Evolutionary conservation across 2,329 filamentous ascomycete species (phyloP), one percentile per base, ranked within the genome.

Genomic region (Bipolaris sorokiniana): DNA sequence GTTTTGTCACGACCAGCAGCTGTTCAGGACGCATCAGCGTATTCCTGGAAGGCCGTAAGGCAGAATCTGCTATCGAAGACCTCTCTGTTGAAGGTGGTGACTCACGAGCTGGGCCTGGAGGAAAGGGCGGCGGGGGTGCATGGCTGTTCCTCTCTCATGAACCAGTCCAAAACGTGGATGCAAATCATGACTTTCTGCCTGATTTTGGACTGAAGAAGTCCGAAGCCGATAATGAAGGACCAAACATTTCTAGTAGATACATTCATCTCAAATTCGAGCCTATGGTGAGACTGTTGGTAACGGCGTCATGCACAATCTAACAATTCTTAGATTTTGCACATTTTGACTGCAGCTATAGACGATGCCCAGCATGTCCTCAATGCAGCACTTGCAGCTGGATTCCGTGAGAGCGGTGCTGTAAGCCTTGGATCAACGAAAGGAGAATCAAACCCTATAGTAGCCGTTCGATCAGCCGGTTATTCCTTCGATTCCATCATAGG

Each of bases 221-320:
- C 15, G 48, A 38, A 37, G 36, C 45, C 9, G 37, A 41, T 11
- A 44, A 59, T 3, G 48, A 13, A 36, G 41, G 28, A n/a, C 51
- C 64, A 42, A 52, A 47, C 26, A 48, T 58, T 18, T 42, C 83
- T 16, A 66, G 71, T 60, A 76, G 81, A 54, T 80, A 82, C 60
- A 81, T 97, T 48, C 91, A 94, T 76, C 90, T 97, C 78, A 95
- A 96, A 76, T 97, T 96, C 71, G 93, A 97, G 75, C 92, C 93
- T 4, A 92, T 97, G 92, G 93, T 96, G 83, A 73, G 87, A 51
- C 56, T 22, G 6, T 34, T 38, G 3, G 34, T 38, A 4, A 31
- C 44, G n/a, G 47, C 13, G 20, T n/a, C 10, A 41, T 18, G 37
- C 55, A 52, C 51, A 42, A 23, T 54, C 74, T 71, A 58, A 78